Base-by-base conservation (phyloP, 805 yeast species). In the Scheffersomyces amazonensis region DNA sequence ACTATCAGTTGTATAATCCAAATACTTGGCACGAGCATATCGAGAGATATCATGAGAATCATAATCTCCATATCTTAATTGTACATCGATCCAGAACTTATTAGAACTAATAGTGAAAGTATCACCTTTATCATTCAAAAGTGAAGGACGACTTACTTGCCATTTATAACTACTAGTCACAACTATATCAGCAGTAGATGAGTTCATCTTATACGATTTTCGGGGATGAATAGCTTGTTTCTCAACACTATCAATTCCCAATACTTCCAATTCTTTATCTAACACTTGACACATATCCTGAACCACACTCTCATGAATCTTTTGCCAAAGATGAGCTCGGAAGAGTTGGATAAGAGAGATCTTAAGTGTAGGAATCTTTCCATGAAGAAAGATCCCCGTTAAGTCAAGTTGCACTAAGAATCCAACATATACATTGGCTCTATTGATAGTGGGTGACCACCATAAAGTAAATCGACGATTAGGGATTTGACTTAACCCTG, bases 371-470 rank as follows among this genome's bases (percentile, higher is more conserved):
- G 99, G 99, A 47, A 93, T 93, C 61, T 93, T 93, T 49, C 99
- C 99, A 57, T 93, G 99, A 35, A 93, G 69, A 61, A 93, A 93
- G 20, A 93, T 91, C 53, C 99, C 99, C 0, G 99, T 93, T 54
- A 93, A 69, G 62, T 93, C 99, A 32, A 93, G 71, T 58, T 93
- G 99, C 20, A 93, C 99, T 54, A 90, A 71, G 67, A 93, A 93
- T 19, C 99, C 99, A 40, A 93, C 97, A 56, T 93, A 93, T 18
- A 93, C 98, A 55, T 93, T 93, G 5, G 99, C 99, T 47, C 99
- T 77, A 54, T 93, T 93, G 52, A 93, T 93, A 0, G 99, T 93
- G 5, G 99, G 99, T 0, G 97, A 89, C 99, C 99, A 93, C 99
- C 99, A 93, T 21, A 93, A 67, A 0, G 99, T 93, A 57, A 93